Evolutionary conservation across 805 yeast species (phyloP).

Genomic region (Maudiozyma saulgeensis): DNA sequence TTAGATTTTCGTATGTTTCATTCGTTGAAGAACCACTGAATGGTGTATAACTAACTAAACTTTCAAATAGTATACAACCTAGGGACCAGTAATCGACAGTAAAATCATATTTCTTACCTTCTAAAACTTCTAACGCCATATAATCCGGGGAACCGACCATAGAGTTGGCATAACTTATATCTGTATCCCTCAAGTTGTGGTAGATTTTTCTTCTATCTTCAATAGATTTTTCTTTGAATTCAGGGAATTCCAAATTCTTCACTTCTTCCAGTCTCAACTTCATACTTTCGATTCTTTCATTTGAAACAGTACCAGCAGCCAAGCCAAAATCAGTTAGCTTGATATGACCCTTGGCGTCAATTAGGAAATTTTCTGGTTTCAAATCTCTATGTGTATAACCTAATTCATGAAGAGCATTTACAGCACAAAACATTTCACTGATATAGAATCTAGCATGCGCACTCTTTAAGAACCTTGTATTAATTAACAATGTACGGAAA

Average conservation of each 20-base stretch:
- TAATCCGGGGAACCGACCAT: constrained; percentile 98
- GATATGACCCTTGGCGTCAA: constrained; percentile 69
- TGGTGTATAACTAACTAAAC: constrained; percentile 95
- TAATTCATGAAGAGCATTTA: constrained; percentile 84
- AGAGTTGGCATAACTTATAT: constrained; percentile 82
- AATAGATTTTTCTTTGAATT: constrained; percentile 59
- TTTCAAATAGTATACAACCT: constrained; percentile 95
- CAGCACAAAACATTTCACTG: constrained; percentile 92
- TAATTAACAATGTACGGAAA: constrained; percentile 85
- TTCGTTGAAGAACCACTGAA: constrained; percentile 89
- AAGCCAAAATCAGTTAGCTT: constrained; percentile 85
- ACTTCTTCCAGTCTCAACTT: constrained; percentile 57
- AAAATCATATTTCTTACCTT: constrained; percentile 86
- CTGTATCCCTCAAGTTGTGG: constrained; percentile 61
- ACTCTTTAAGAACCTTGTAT: constrained; percentile 86
- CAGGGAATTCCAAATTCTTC: constrained; percentile 61
- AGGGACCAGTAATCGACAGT: constrained; percentile 98
- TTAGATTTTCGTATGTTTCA: constrained; percentile 88
- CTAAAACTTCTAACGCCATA: constrained; percentile 95
- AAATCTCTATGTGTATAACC: constrained; percentile 96
- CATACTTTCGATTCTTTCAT: constrained; percentile 90
- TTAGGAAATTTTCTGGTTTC: constrained; percentile 84
- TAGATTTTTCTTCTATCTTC: constrained; percentile 82
- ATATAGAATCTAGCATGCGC: constrained; percentile 93
- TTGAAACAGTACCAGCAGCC: constrained; percentile 92